Evolutionary conservation across 139 green algal species (phyloP).

Genomic region (Pseudopediastrum boryanum): DNA sequence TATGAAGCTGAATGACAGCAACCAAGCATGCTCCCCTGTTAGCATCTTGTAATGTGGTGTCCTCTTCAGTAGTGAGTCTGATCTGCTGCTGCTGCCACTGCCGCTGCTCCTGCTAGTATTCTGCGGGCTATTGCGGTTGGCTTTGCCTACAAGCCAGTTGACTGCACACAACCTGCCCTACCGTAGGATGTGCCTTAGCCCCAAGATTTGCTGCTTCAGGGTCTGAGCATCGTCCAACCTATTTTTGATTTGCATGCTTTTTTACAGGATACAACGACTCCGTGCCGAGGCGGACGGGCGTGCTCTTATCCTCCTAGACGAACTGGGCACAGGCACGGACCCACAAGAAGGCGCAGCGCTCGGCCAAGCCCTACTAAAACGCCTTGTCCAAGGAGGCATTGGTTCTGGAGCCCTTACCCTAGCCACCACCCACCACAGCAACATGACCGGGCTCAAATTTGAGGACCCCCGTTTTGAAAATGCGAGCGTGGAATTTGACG

Average conservation of each 20-base stretch:
- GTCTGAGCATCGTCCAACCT: no score
- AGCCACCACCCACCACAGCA: constrained; percentile 84
- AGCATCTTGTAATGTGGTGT: no score
- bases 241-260: not conserved
- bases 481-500: constrained; percentile 90
- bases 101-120: not conserved
- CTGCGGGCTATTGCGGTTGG: not conserved
- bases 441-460: constrained; percentile 83
- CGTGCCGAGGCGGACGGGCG: constrained; percentile 70
- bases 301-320: constrained; percentile 93
- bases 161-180: not conserved
- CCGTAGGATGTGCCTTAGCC: no score
- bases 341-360: constrained; percentile 91
- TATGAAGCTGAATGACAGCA: no score
- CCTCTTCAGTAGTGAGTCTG: not conserved
- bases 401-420: constrained; percentile 71
- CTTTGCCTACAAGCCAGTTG: not conserved
- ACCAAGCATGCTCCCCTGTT: no score
- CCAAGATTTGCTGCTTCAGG: no score
- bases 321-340: constrained; percentile 96
- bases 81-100: not conserved
- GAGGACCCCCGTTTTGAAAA: constrained; percentile 85
- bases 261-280: constrained; percentile 55
- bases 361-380: constrained; percentile 79
- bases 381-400: constrained; percentile 45